Evolutionary conservation across 2,329 filamentous ascomycete species (phyloP), one percentile per base, ranked within the genome.

Genomic region (Penicillium sp.): DNA sequence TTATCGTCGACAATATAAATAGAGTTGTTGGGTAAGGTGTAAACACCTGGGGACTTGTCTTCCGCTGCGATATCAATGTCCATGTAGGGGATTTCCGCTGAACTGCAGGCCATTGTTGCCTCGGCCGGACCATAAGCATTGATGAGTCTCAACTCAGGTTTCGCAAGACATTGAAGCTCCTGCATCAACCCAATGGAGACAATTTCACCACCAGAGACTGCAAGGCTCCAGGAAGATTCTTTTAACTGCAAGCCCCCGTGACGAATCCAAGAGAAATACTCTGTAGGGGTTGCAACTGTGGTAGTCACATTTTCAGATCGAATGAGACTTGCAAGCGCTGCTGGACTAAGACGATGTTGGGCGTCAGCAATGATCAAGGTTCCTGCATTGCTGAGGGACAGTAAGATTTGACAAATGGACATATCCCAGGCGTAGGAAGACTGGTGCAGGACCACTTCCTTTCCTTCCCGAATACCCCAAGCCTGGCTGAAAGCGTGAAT

Each of bases 1-100:
- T 73, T 33, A 5, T 72, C 55, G 56, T 81, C 80, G 0, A 82
- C 48, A 47, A 83, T 71, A 57, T 77, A 79, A 26, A 72, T 50
- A 1, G 64, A 63, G 50, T 74, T 76, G 54, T 79, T 78, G 2
- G 74, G 69, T 3, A 78, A 58, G 2, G 72, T 63, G 14, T 53
- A 50, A 7, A 74, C 69, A 3, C 56, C 44, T 0, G 65, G 47
- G 1, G 19, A 2, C 27, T 1, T 27, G 1, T 13, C 27, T 4
- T 9, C 27, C 10, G 23, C 31, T 5, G 8, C 11, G 2, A 13
- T 8, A 11, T 57, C 45, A 1, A 52, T 26, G 8, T 31, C 14
- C 10, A 13, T 48, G 25, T 62, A 60, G 16, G 77, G 42, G 19
- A 69, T 52, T 9, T 66, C 58, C 19, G n/a, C 53, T 10, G 55